These are phyloP conservation scores for Aquanectria penicillioides DNA, from an alignment of 2,329 filamentous ascomycete genomes.

Conservation along the genomic window DNA sequence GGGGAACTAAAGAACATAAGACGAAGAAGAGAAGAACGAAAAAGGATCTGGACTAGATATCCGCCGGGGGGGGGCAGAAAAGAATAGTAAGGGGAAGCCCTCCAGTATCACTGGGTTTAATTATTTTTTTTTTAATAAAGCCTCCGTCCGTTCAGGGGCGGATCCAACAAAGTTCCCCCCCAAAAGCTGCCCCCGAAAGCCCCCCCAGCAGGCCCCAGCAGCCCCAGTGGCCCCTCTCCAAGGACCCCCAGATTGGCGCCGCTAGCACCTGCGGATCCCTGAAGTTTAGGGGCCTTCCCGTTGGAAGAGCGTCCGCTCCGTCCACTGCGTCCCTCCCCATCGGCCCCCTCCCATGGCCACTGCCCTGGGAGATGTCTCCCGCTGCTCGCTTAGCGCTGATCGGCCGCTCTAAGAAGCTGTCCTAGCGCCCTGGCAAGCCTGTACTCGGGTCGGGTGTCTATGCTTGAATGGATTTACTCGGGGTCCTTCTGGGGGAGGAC, in stretches of 20 bases:
- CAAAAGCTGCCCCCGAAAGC: not conserved
- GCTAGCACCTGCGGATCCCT: conserved; percentile 40
- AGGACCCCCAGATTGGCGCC: conserved; percentile 45
- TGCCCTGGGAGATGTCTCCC: conserved; percentile 23
- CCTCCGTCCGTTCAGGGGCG: conserved; percentile 43
- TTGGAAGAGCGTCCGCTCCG: conserved; percentile 10
- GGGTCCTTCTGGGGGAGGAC: not conserved
- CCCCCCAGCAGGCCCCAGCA: conserved; percentile 18
- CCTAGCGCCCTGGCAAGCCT: conserved; percentile 34
- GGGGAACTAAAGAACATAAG: conserved; percentile 23
- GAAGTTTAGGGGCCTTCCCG: conserved; percentile 40
- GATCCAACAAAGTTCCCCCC: conserved; percentile 37
- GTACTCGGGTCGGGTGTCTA: conserved; percentile 19
- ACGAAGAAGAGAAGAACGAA: conserved; percentile 23
- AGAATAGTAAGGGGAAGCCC: conserved; percentile 26
- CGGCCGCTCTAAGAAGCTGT: conserved; percentile 37
- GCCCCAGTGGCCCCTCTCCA: conserved; percentile 15
- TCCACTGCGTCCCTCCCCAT: conserved; percentile 2
- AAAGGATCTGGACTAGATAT: conserved; percentile 21
- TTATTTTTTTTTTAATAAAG: conserved; percentile 43
- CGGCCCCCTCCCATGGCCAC: conserved; percentile 22
- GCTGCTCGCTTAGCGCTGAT: conserved; percentile 43
- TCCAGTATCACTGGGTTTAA: conserved; percentile 39
- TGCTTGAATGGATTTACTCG: conserved; percentile 7
- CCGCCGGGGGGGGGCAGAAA: conserved; percentile 14